Evolutionary conservation across 1,284 basidiomycete genomes (phyloP), one percentile per base, ranked within the genome.

Genomic region (Fomitopsis pinicola): DNA sequence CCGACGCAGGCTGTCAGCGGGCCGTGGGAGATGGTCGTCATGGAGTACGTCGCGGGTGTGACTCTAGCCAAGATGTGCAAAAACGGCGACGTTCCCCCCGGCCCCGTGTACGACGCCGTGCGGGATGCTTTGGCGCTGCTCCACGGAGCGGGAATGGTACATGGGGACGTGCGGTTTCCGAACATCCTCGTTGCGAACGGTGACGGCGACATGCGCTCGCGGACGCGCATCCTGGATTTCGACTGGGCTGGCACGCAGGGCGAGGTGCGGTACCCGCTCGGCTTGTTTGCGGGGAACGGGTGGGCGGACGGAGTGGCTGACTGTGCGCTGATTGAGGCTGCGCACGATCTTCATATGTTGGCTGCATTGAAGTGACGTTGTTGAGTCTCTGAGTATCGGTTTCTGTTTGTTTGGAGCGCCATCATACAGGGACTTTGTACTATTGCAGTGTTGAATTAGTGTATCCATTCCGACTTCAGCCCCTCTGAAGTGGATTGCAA

Each of bases 191-290:
- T 68, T 30, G 53, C 30, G n/a, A 36, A 60, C 33, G 35, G 17
- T 26, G 12, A 52, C 6, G 46, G 48, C 7, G 57, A 38, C 33
- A 12, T 22, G 17, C 53, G 45, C 17, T n/a, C 12, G 35, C n/a
- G 55, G 28, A 62, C 62, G n/a, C 64, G 42, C 61, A 46, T 70
- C 26, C 30, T 71, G 14, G 67, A 70, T 50, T 71, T 72, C 45
- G 66, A 69, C 59, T 70, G 68, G 69, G 67, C 68, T 1, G 70
- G 70, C 3, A 48, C 58, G 54, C 55, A 50, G 33, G 64, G 63
- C 0, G 54, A 63, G 46, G 65, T 60, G 40, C 22, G 56, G 33
- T 72, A 69, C 52, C 70, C 69, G 14, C 48, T 55, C 9, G 28
- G 52, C 14, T 38, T 64, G 22, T 55, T 17, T 12, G 8, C 8